phyloP scores from a whole-genome alignment of 1,284 basidiomycete genomes.

The Rhodotorula sp. region DNA sequence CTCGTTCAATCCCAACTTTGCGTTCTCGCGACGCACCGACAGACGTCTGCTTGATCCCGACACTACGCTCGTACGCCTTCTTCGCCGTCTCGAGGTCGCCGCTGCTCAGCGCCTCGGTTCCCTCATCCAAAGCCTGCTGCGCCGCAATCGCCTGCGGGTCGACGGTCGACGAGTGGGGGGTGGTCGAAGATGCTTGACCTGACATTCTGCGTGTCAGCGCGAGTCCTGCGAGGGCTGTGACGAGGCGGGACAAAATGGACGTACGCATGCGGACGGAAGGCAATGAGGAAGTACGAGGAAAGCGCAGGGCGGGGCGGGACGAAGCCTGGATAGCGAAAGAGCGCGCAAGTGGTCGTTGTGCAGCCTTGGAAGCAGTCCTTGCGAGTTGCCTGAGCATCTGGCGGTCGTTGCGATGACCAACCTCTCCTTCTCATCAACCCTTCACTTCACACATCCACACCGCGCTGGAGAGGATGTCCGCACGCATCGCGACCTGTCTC shows the following conservation, averaged over 20 bases:
- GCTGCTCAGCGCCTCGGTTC: slow-evolving; percentile 24
- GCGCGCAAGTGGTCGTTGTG: too few relatives aligned
- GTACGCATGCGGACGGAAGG: background rate
- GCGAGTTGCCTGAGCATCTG: slow-evolving; percentile 12
- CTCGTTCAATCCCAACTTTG: too few relatives aligned
- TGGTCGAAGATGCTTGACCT: slow-evolving; percentile 28
- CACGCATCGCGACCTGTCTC: too few relatives aligned
- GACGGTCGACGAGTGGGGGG: slow-evolving; percentile 20
- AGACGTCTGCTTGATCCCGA: slow-evolving; percentile 26
- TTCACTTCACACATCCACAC: background rate
- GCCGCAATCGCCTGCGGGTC: slow-evolving; percentile 32
- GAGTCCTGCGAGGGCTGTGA: background rate
- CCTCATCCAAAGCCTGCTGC: slow-evolving; percentile 33
- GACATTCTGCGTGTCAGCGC: background rate
- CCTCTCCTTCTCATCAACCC: too few relatives aligned
- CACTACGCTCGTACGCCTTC: slow-evolving; percentile 21
- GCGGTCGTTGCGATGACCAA: too few relatives aligned
- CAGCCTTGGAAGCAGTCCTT: background rate
- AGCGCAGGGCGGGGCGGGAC: background rate
- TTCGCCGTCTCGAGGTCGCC: slow-evolving; percentile 29
- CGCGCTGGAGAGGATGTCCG: background rate
- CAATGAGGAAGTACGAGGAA: background rate
- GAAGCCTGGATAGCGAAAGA: too few relatives aligned
- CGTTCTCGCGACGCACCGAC: slow-evolving; percentile 23
- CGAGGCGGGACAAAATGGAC: background rate